These are phyloP conservation scores for Torrubiella hemipterigena DNA, from an alignment of 2,329 filamentous ascomycete species.

Conservation along the genomic window DNA sequence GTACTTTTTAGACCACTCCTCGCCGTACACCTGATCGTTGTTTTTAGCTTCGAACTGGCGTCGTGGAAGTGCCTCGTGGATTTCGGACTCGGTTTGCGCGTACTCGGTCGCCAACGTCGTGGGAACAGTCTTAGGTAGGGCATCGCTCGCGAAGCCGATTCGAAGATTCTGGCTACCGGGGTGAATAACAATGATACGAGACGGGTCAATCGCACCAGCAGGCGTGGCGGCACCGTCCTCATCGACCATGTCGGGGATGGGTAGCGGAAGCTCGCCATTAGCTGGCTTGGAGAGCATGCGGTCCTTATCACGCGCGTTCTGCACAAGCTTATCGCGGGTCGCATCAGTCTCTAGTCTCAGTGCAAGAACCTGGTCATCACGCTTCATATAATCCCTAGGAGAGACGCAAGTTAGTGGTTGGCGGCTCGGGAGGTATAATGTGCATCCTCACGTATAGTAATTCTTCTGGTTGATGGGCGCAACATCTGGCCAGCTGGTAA, in stretches of 20 bases:
- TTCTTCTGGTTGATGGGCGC: constrained; percentile 98
- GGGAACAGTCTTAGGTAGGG: constrained; percentile 83
- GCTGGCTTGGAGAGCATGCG: constrained; percentile 68
- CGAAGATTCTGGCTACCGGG: constrained; percentile 90
- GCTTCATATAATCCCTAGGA: constrained; percentile 85
- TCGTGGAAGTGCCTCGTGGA: constrained; percentile 65
- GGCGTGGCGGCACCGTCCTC: constrained; percentile 43
- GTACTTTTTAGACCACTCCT: constrained; percentile 68
- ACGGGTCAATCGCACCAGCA: constrained; percentile 57
- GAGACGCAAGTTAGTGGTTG: constrained; percentile 1
- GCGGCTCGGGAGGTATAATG: no score
- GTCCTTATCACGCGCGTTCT: constrained; percentile 78
- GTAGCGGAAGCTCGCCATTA: constrained; percentile 51
- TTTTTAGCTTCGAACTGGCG: constrained; percentile 50
- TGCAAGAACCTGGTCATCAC: constrained; percentile 90
- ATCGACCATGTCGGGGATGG: constrained; percentile 46
- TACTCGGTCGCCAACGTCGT: constrained; percentile 82
- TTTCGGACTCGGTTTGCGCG: constrained; percentile 69
- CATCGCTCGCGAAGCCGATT: constrained; percentile 91
- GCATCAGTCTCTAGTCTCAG: constrained; percentile 82
- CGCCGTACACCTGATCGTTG: constrained; percentile 72
- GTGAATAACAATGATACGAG: constrained; percentile 90
- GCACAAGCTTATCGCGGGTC: constrained; percentile 69
- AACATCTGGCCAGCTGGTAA: constrained; percentile 87
- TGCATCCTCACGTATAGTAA: constrained; percentile 70